These are phyloP conservation scores for Eucalyptus microcorys DNA, from an alignment of 345 rosid species.

Conservation along the genomic window DNA sequence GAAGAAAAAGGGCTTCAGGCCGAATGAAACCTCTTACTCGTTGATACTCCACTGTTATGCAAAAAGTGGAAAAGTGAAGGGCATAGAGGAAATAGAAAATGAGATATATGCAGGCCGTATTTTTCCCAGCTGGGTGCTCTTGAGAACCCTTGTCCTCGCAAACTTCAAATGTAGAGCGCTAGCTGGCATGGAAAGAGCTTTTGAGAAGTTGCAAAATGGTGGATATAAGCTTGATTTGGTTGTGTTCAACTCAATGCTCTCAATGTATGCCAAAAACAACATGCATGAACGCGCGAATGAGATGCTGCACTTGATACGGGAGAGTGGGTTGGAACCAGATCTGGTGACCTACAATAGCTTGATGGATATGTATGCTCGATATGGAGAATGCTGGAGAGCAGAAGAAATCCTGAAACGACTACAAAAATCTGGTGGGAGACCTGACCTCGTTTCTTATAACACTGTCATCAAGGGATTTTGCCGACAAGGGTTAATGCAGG, in stretches of 20 bases:
- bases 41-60: conserved; percentile 68
- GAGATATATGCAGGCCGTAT: conserved; percentile 52
- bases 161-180: conserved; percentile 61
- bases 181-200: conserved; percentile 59
- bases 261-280: conserved; percentile 57
- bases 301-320: conserved; percentile 36
- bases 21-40: conserved; percentile 68
- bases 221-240: conserved; percentile 84
- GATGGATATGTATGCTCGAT: conserved; percentile 87
- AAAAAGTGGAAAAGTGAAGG: conserved; percentile 53
- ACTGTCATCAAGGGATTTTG: conserved; percentile 94
- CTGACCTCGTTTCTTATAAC: conserved; percentile 78
- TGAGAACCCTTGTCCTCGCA: conserved; percentile 68
- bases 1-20: conserved; percentile 71
- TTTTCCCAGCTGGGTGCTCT: conserved; percentile 89
- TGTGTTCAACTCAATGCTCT: conserved; percentile 66
- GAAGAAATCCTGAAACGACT: conserved; percentile 62
- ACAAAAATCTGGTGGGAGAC: conserved; percentile 26
- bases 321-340: conserved; percentile 62
- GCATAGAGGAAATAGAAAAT: conserved; percentile 58
- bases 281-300: conserved; percentile 49
- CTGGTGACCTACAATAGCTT: conserved; percentile 78
- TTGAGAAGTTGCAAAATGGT: conserved; percentile 32
- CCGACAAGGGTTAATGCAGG: conserved; percentile 73
- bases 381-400: conserved; percentile 78